A percentile compares a stretch with the other conserved stretches of the same genome.
Evolutionary conservation across 148 eudicot genomes (phyloP).

Genomic region (Fagopyrum esculentum): DNA sequence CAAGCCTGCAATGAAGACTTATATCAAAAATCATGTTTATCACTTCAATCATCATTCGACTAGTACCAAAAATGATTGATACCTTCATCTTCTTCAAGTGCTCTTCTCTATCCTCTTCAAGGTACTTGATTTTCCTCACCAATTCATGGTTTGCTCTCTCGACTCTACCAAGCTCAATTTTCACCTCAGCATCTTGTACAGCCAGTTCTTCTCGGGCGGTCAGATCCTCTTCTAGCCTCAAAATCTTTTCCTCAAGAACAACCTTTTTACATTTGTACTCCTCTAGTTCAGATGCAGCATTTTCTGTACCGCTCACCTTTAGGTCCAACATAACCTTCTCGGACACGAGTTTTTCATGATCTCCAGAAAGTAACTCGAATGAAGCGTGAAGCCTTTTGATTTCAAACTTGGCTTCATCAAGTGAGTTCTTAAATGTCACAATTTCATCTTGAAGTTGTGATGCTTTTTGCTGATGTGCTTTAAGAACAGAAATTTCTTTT

Average conservation of each 20-base stretch:
- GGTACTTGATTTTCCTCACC: slow-evolving; percentile 41
- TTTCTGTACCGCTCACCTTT: slow-evolving; percentile 38
- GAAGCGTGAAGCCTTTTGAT: slow-evolving; percentile 44
- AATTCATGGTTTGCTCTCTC: slow-evolving; percentile 49
- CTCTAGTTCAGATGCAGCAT: slow-evolving; percentile 48
- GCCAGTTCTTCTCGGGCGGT: slow-evolving; percentile 37
- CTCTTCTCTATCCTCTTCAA: slow-evolving; percentile 58
- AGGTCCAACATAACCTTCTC: slow-evolving; percentile 42
- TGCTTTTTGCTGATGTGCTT: slow-evolving; percentile 52
- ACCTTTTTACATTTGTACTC: slow-evolving; percentile 38
- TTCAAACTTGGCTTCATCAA: slow-evolving; percentile 38
- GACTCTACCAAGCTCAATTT: slow-evolving; percentile 42
- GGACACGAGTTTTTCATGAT: slow-evolving; percentile 43
- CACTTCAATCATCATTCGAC: not conserved
- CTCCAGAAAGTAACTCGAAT: slow-evolving; percentile 28
- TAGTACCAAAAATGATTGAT: not conserved
- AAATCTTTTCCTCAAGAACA: slow-evolving; percentile 55
- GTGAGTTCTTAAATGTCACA: slow-evolving; percentile 32
- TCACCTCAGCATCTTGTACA: slow-evolving; percentile 49
- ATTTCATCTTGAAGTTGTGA: slow-evolving; percentile 50
- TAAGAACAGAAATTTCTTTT: slow-evolving; percentile 50
- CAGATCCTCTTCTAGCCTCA: slow-evolving; percentile 48
- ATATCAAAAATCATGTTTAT: not conserved
- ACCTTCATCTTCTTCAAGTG: slow-evolving; percentile 33
- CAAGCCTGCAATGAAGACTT: not conserved